Conservation (phyloP, 2,329 filamentous ascomycete genomes). For the Tricladium varicosporioides region DNA sequence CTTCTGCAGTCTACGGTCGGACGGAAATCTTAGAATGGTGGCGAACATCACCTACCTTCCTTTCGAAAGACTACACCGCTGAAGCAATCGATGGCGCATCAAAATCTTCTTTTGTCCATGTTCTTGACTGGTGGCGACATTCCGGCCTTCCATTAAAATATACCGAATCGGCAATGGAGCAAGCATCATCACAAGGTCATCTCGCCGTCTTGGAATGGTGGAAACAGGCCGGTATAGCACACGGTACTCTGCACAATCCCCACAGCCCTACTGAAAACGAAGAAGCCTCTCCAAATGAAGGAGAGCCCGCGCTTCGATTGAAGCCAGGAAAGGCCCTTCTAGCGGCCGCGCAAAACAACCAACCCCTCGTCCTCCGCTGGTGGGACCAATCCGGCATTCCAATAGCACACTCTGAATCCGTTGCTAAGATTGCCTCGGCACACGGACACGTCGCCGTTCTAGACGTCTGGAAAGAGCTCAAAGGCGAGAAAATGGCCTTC, state of each 20-base stretch:
- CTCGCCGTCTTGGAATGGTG: conserved; percentile 92
- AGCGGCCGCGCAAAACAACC: conserved; percentile 79
- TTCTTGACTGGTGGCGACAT: conserved; percentile 89
- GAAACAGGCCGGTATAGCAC: conserved; percentile 66
- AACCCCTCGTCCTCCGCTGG: conserved; percentile 76
- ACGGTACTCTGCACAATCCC: conserved; percentile 44
- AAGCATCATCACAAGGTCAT: conserved; percentile 80
- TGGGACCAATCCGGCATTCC: conserved; percentile 83
- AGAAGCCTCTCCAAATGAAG: conserved; percentile 17
- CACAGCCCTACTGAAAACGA: conserved; percentile 18
- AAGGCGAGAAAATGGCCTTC: conserved; percentile 74
- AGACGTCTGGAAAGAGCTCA: conserved; percentile 75
- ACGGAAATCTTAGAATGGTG: conserved; percentile 88
- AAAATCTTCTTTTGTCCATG: conserved; percentile 77
- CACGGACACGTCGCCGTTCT: conserved; percentile 83
- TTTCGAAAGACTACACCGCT: conserved; percentile 72
- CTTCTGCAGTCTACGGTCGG: conserved; percentile 81
- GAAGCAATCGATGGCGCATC: conserved; percentile 88
- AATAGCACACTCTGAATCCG: conserved; percentile 74
- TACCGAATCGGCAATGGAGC: conserved; percentile 83
- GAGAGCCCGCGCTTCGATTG: conserved; percentile 48
- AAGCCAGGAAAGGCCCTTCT: conserved; percentile 84
- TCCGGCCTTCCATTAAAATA: conserved; percentile 79
- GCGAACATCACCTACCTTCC: conserved; percentile 77
- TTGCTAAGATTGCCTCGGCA: conserved; percentile 80